These are phyloP conservation scores for Orbilia javanica DNA, from an alignment of 2,329 filamentous ascomycete genomes.

Conservation along the genomic window DNA sequence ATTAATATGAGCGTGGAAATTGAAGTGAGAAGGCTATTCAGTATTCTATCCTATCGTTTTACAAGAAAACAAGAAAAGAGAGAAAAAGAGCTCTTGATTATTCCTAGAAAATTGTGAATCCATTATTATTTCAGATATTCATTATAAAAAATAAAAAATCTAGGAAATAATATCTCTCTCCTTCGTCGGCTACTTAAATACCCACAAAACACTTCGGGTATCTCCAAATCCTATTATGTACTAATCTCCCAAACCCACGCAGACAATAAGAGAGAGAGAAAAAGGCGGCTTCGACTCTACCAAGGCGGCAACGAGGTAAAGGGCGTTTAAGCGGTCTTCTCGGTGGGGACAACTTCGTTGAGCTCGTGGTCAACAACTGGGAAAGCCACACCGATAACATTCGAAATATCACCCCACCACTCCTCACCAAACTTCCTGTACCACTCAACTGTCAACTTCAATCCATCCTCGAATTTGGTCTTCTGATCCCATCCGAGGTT, in stretches of 20 bases:
- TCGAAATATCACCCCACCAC: slow-evolving; percentile 80
- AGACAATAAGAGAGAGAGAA: neutral
- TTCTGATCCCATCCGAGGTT: slow-evolving; percentile 78
- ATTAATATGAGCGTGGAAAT: no score
- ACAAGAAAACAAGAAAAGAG: no score
- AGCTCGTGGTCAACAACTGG: slow-evolving; percentile 71
- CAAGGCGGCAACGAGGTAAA: neutral
- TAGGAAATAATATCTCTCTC: slow-evolving; percentile 3
- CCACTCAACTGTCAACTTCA: slow-evolving; percentile 77
- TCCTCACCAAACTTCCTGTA: slow-evolving; percentile 75
- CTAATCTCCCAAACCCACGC: neutral
- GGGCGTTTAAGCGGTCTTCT: neutral
- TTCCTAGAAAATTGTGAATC: slow-evolving; percentile 5
- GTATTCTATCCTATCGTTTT: neutral
- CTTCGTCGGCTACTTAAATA: neutral
- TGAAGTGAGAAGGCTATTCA: no score
- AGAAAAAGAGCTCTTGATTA: no score
- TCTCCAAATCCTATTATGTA: slow-evolving; percentile 8
- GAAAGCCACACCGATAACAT: slow-evolving; percentile 75
- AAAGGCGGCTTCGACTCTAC: no score
- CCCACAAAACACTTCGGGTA: neutral
- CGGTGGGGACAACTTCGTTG: slow-evolving; percentile 30
- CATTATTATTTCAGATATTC: slow-evolving; percentile 15
- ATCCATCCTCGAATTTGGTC: slow-evolving; percentile 74
- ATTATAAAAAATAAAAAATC: slow-evolving; percentile 11